Evolutionary conservation across 2,329 filamentous ascomycete genomes (phyloP).

Genomic region (Aspergillus hiratsukae): DNA sequence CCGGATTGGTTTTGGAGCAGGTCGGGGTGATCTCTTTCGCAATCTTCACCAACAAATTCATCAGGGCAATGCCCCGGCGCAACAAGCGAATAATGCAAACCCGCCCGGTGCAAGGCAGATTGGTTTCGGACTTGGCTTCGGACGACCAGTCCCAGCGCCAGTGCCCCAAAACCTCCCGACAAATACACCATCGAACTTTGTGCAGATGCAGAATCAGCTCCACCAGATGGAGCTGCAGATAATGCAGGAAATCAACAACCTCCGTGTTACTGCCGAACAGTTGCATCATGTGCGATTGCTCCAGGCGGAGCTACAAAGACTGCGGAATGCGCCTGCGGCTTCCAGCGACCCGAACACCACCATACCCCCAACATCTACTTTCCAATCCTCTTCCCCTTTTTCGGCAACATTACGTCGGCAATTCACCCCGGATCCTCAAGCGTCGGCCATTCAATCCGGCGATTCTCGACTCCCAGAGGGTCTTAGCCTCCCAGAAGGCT

Average conservation of each 20-base stretch:
- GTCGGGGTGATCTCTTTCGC: conserved; percentile 58
- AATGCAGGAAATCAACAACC: conserved; percentile 59
- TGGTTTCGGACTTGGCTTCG: conserved; percentile 40
- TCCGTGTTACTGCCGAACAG: conserved; percentile 64
- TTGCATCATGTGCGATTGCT: conserved; percentile 64
- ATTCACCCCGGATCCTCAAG: conserved; percentile 25
- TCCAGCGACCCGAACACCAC: conserved; percentile 6
- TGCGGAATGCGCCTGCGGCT: conserved; percentile 50
- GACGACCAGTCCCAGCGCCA: conserved; percentile 25
- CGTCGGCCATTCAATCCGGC: conserved; percentile 35
- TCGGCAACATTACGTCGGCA: conserved; percentile 24
- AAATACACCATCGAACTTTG: conserved; percentile 16
- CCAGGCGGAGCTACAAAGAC: conserved; percentile 61
- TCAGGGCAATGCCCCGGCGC: conserved; percentile 45
- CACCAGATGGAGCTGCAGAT: conserved; percentile 65
- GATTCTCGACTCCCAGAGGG: conserved; percentile 48
- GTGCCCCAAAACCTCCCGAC: conserved; percentile 13
- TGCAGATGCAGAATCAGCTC: conserved; percentile 55
- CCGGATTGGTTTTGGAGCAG: conserved; percentile 63
- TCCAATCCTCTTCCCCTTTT: conserved; percentile 15
- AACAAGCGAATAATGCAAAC: conserved; percentile 28
- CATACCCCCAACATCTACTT: conserved; percentile 9
- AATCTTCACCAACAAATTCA: conserved; percentile 62
- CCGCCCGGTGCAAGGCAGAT: conserved; percentile 34
- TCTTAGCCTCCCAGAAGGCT: conserved; percentile 50